phyloP scores from a whole-genome alignment of 345 rosid species.

The Hirschfeldia incana region DNA sequence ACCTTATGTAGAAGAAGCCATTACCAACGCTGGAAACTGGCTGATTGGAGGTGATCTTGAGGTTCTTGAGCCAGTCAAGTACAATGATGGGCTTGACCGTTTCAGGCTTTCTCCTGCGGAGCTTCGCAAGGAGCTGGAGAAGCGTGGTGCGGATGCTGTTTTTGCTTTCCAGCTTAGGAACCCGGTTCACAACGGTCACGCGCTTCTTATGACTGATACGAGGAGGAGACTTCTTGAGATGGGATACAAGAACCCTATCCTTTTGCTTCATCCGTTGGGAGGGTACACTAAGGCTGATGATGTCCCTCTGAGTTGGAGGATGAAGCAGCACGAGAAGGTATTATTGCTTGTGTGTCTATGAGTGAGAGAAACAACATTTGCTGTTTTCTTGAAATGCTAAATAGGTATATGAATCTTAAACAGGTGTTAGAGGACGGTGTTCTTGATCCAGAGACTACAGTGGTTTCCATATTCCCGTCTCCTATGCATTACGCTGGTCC shows the following conservation, averaged over 20 bases:
- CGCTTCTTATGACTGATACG: slow-evolving; percentile 94
- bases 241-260: slow-evolving; percentile 94
- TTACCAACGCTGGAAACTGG: slow-evolving; percentile 83
- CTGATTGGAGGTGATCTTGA: slow-evolving; percentile 92
- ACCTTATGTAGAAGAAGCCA: slow-evolving; percentile 81
- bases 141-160: slow-evolving; percentile 92
- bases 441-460: slow-evolving; percentile 98
- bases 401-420: neutral
- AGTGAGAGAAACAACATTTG: neutral
- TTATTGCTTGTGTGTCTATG: neutral
- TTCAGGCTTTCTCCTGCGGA: slow-evolving; percentile 86
- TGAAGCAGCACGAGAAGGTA: slow-evolving; percentile 98
- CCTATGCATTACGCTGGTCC: slow-evolving; percentile 99
- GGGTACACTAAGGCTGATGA: slow-evolving; percentile 98
- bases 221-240: slow-evolving; percentile 87
- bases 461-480: slow-evolving; percentile 96
- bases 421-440: slow-evolving; percentile 97
- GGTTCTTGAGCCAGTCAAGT: slow-evolving; percentile 86
- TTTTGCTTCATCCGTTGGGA: slow-evolving; percentile 94
- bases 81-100: slow-evolving; percentile 85
- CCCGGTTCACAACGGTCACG: slow-evolving; percentile 98
- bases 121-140: slow-evolving; percentile 73
- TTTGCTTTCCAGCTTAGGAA: slow-evolving; percentile 99
- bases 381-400: neutral
- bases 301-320: slow-evolving; percentile 96